Conservation (phyloP, 2,329 filamentous ascomycete genomes). For the Chaetomium sp. region DNA sequence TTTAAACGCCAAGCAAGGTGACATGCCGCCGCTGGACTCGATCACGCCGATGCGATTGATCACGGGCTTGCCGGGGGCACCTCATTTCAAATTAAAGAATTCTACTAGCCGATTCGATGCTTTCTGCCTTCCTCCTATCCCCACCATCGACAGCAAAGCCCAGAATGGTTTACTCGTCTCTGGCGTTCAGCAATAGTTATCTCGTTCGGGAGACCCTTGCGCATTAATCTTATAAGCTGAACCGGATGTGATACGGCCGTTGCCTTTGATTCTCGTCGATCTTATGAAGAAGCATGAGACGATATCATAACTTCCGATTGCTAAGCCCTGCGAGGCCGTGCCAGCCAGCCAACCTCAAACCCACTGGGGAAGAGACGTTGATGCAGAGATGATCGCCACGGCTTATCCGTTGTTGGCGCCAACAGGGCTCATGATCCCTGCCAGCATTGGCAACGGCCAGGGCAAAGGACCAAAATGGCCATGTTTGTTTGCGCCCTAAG, state of each 20-base stretch:
- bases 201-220: not conserved
- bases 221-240: not conserved
- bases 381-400: slow-evolving; percentile 5
- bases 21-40: slow-evolving; percentile 17
- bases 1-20: slow-evolving; percentile 21
- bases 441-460: not conserved
- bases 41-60: slow-evolving; percentile 24
- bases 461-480: not conserved
- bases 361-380: not conserved
- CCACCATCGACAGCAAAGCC: not conserved
- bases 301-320: not conserved
- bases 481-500: not conserved
- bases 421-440: slow-evolving; percentile 27
- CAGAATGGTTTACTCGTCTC: not conserved
- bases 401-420: slow-evolving; percentile 13
- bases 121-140: not conserved
- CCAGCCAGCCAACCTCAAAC: not conserved
- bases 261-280: not conserved
- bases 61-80: slow-evolving; percentile 9
- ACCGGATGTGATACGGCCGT: not conserved
- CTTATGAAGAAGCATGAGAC: not conserved
- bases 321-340: not conserved
- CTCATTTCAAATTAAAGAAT: slow-evolving; percentile 11
- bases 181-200: not conserved
- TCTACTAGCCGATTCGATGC: slow-evolving; percentile 3